Conservation (phyloP, 73 alveolate genomes). For the Breviolum minutum region DNA sequence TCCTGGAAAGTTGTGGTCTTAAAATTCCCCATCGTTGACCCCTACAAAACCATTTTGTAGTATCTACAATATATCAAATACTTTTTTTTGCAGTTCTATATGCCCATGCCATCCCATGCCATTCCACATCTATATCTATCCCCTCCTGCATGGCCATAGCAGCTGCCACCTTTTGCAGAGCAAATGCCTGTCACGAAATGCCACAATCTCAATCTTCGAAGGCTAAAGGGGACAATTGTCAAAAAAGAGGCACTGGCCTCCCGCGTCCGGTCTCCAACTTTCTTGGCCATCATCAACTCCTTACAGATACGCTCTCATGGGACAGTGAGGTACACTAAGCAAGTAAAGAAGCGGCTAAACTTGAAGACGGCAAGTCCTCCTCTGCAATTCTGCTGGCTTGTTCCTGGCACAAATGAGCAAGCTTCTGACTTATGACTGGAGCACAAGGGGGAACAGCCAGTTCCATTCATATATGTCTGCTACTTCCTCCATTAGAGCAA, state of each 20-base stretch:
- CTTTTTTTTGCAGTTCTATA: too few relatives aligned
- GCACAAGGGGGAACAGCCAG: not conserved
- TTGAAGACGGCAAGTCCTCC: constrained; percentile 28
- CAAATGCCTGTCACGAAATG: constrained; percentile 2
- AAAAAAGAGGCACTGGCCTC: constrained; percentile 11
- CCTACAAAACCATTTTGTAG: not conserved
- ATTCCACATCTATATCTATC: too few relatives aligned
- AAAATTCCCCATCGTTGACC: not conserved
- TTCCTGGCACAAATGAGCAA: not conserved
- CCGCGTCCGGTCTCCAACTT: constrained; percentile 63
- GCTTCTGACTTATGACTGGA: not conserved
- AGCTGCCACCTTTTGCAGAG: constrained; percentile 46
- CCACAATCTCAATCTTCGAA: too few relatives aligned
- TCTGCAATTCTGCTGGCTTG: constrained; percentile 35
- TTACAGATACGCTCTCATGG: not conserved
- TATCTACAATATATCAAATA: too few relatives aligned
- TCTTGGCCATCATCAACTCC: constrained; percentile 92
- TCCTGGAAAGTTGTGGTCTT: not conserved
- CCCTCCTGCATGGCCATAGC: constrained; percentile 53
- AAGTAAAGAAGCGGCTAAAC: too few relatives aligned
- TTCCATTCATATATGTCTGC: not conserved
- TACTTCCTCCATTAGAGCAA: not conserved
- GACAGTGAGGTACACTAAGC: too few relatives aligned
- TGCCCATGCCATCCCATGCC: too few relatives aligned
- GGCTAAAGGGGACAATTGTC: not conserved